Evolutionary conservation across 2,329 filamentous ascomycete genomes (phyloP).

Genomic region (Microdochium nivale): DNA sequence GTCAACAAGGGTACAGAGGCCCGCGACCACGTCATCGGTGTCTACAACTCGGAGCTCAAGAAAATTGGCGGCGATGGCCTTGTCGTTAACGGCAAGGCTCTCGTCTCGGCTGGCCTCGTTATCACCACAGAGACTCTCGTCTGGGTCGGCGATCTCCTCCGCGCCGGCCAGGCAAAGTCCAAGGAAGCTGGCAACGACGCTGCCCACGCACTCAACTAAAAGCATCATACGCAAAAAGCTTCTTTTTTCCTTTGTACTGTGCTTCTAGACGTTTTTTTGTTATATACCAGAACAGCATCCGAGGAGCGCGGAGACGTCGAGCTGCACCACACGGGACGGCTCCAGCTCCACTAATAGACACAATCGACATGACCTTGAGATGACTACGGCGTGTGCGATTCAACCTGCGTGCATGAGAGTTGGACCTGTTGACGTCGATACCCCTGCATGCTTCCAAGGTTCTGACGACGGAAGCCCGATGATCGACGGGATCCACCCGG

Average conservation of each 20-base stretch:
- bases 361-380: too few species aligned
- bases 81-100: conserved; percentile 61
- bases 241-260: neutral
- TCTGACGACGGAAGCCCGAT: too few species aligned
- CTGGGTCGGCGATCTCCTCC: conserved; percentile 51
- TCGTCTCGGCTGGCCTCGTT: conserved; percentile 58
- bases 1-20: conserved; percentile 52
- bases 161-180: conserved; percentile 52
- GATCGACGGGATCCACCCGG: too few species aligned
- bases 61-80: conserved; percentile 55
- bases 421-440: too few species aligned
- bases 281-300: neutral
- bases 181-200: conserved; percentile 45
- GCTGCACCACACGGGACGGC: neutral
- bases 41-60: conserved; percentile 52
- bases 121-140: conserved; percentile 56
- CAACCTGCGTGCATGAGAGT: too few species aligned
- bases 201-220: conserved; percentile 12
- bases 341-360: neutral
- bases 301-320: neutral
- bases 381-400: too few species aligned
- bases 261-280: neutral
- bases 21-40: conserved; percentile 50
- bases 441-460: too few species aligned
- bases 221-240: neutral